Evolutionary conservation across 352 stramenopile species (phyloP).

Genomic region (Pythium utonaiense): DNA sequence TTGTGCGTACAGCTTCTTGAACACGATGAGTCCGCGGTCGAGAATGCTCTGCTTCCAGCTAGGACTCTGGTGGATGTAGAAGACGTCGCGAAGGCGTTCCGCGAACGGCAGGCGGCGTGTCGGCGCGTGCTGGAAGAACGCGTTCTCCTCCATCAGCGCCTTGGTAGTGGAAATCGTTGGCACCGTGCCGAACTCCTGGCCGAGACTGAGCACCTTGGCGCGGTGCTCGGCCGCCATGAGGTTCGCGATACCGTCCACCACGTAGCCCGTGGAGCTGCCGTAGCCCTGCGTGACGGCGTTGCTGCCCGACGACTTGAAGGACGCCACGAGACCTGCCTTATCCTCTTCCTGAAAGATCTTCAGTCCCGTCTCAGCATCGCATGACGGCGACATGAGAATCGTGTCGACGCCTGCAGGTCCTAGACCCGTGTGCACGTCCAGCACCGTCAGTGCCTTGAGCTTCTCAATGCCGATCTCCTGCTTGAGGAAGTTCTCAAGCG

Average conservation of each 20-base stretch:
- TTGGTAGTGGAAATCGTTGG: constrained; percentile 56
- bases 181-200: constrained; percentile 77
- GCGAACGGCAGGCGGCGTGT: constrained; percentile 49
- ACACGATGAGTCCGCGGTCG: constrained; percentile 43
- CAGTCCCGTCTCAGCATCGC: constrained; percentile 6
- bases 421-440: constrained; percentile 94
- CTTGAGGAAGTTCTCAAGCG: constrained; percentile 67
- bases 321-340: constrained; percentile 20
- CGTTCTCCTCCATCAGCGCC: constrained; percentile 61
- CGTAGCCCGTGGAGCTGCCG: constrained; percentile 41
- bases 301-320: constrained; percentile 23
- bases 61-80: constrained; percentile 72
- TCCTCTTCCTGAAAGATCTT: constrained; percentile 18
- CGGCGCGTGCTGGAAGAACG: constrained; percentile 45
- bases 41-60: constrained; percentile 66
- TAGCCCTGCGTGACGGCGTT: constrained; percentile 52
- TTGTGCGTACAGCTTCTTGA: constrained; percentile 36
- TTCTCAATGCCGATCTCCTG: constrained; percentile 40
- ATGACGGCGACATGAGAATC: constrained; percentile 34
- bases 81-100: constrained; percentile 65
- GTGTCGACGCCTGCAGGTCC: constrained; percentile 51
- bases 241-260: constrained; percentile 35
- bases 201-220: constrained; percentile 29
- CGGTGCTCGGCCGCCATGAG: constrained; percentile 25
- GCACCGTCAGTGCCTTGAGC: constrained; percentile 46